Base-by-base conservation (phyloP, 108 stramenopile genomes). In the Cylindrotheca fusiformis region DNA sequence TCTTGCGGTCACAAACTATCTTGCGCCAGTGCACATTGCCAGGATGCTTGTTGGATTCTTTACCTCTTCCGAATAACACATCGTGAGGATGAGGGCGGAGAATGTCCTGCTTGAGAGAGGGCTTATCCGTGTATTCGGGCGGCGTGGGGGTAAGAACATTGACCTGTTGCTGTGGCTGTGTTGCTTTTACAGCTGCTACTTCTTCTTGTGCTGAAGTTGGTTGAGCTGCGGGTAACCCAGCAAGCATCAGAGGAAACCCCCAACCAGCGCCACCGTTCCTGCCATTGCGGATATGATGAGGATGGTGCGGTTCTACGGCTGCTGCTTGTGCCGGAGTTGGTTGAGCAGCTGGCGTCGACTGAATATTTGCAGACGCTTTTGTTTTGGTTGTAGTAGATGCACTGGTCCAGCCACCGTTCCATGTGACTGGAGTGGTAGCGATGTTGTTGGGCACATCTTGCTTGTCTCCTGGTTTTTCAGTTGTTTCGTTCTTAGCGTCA, bases 1-100 rank as follows among this genome's bases (percentile, higher is more conserved):
- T 71, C 60, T 88, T 88, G 75, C 85, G 85, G 36, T 84, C 69
- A 3, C 75, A 72, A 8, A 88, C 87, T 47, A 88, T 63, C 63
- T 65, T 68, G 25, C 84, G 68, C 87, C 87, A 88, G 68, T 88
- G 80, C 24, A 44, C 59, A 27, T 79, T 79, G 41, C 78, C 72
- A 44, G 66, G 65, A 41, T 72, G 71, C 62, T 76, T 80, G 58
- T 80, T 80, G 8, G 79, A 69, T 0, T 70, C 79, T 18, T 75
- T 75, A 26, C 79, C 79, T 64, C 75, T 49, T n/a, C n/a, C n/a
- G n/a, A n/a, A n/a, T n/a, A n/a, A n/a, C n/a, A n/a, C n/a, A n/a
- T n/a, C n/a, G n/a, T n/a, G n/a, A n/a, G n/a, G n/a, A n/a, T n/a
- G n/a, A n/a, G n/a, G n/a, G n/a, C n/a, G n/a, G n/a, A n/a, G n/a